Percentiles rank a stretch among this genome's conserved stretches.
phyloP scores from a whole-genome alignment of 1,139 yeast species.

The Suhomyces bolitotheri region DNA sequence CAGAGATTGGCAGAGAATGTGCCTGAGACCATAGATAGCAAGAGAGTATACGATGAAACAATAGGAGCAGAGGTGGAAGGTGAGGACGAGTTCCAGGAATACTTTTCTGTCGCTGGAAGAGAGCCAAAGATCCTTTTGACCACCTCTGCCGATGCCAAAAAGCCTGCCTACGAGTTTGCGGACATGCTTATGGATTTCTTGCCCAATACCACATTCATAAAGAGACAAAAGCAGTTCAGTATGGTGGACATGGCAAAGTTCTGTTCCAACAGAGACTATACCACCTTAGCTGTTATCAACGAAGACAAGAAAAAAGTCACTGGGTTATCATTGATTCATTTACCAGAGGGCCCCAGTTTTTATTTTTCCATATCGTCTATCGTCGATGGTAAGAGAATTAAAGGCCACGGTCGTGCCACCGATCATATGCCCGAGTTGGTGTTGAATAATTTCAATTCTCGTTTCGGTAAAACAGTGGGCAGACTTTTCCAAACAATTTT shows the following conservation, averaged over 20 bases:
- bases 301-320: constrained; percentile 92
- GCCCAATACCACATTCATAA: constrained; percentile 83
- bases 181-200: constrained; percentile 80
- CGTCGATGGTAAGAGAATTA: constrained; percentile 69
- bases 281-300: constrained; percentile 84
- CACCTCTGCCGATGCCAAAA: constrained; percentile 82
- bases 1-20: constrained; percentile 78
- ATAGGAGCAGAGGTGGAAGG: constrained; percentile 74
- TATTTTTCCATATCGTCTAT: constrained; percentile 85
- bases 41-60: constrained; percentile 89
- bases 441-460: constrained; percentile 85
- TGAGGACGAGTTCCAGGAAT: constrained; percentile 73
- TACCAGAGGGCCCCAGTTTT: constrained; percentile 94
- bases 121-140: constrained; percentile 85
- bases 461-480: constrained; percentile 92
- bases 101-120: constrained; percentile 54
- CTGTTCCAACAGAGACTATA: constrained; percentile 79
- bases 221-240: constrained; percentile 78
- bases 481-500: constrained; percentile 86
- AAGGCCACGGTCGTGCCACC: constrained; percentile 89
- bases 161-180: constrained; percentile 87
- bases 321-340: constrained; percentile 87
- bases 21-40: constrained; percentile 85
- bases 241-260: constrained; percentile 85
- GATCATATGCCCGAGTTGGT: constrained; percentile 89